Percentiles rank a stretch among this genome's conserved stretches.
phyloP scores from a whole-genome alignment of 2,329 filamentous ascomycete genomes.

The Gaeumannomyces sp. region DNA sequence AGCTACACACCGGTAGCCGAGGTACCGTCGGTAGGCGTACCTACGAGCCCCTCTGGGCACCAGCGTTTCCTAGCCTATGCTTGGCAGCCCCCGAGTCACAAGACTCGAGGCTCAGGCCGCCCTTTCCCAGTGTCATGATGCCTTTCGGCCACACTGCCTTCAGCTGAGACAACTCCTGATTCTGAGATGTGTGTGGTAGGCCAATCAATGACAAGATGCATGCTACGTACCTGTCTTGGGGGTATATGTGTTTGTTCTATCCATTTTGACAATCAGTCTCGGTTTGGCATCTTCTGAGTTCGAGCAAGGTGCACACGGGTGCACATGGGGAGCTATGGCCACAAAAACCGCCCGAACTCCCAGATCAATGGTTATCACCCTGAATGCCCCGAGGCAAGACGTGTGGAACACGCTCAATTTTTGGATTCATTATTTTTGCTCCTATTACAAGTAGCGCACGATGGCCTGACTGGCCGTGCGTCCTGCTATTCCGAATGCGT shows the following conservation, averaged over 20 bases:
- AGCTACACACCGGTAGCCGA: no score
- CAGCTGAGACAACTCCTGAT: conserved; percentile 1
- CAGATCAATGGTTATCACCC: not conserved
- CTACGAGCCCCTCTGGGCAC: not conserved
- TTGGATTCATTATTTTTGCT: not conserved
- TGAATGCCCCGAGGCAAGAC: no score
- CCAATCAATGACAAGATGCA: not conserved
- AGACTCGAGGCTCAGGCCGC: not conserved
- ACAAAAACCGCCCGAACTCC: not conserved
- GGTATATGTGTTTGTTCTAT: not conserved
- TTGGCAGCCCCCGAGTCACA: not conserved
- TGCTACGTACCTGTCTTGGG: not conserved
- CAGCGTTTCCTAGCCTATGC: not conserved
- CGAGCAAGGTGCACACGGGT: no score
- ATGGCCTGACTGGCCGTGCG: not conserved
- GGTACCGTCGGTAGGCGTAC: no score
- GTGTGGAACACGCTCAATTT: not conserved
- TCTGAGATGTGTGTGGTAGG: not conserved
- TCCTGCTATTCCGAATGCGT: not conserved
- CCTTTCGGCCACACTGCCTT: not conserved
- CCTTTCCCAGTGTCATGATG: not conserved
- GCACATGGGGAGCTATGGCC: not conserved
- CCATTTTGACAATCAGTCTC: not conserved
- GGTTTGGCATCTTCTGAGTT: not conserved
- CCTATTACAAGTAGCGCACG: not conserved